Base-by-base conservation (phyloP, 2,329 filamentous ascomycete species). In the Penicillium sp. region DNA sequence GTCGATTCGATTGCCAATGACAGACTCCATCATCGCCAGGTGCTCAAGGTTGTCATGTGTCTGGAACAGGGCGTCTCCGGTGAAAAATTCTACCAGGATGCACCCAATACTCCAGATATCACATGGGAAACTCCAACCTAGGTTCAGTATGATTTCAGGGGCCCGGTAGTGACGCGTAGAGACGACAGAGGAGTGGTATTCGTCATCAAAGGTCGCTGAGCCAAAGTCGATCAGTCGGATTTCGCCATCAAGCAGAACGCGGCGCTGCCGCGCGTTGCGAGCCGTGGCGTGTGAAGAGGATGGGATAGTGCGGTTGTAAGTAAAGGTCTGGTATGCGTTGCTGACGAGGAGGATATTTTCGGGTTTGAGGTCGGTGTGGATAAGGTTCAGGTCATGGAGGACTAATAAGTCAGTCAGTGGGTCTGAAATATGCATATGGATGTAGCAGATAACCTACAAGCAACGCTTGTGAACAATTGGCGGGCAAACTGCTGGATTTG, bases 401-500 rank as follows among this genome's bases (percentile, higher is more conserved):
- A 97, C 91, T 96, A 7, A 40, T 53, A 1, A 58, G 27, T 13
- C 41, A 19, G 56, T 70, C 52, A 73, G 73, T 60, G 68, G 56
- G 51, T 41, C 29, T 23, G 27, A 44, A 34, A 51, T 48, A 48
- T 19, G 9, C 39, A 43, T 23, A 11, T n/a, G 38, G 36, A 13
- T 10, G 35, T n/a, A 42, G 18, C 9, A 38, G 26, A n/a, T 14
- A 14, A 85, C 90, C 81, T 78, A 96, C 91, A 99, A 55, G 94
- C 94, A 67, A 99, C 95, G 67, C 93, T 97, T n/a, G 93, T 97
- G 58, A 99, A 89, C 14, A 99, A 80, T 71, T 99, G 94, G 46
- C 93, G 86, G 44, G 94, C 94, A 79, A 99, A 97, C 70, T 85
- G 93, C 73, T 97, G 94, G 55, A 99, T 99, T 74, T 99, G 94